Evolutionary conservation across 2,329 filamentous ascomycete genomes (phyloP).

Genomic region (Ophiocordyceps camponoti-floridani): DNA sequence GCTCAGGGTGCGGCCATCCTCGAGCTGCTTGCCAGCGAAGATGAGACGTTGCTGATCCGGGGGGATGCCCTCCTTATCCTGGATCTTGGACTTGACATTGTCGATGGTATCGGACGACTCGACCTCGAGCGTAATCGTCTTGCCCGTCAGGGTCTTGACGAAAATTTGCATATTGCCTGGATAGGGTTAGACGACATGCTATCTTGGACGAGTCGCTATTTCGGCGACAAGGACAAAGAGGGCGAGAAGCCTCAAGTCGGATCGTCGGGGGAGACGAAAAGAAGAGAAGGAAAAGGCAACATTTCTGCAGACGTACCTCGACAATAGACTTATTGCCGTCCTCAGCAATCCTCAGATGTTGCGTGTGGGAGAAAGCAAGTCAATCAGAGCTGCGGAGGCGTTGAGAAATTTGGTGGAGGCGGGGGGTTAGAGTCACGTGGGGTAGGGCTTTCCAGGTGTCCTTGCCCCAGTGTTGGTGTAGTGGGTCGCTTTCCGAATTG

Average conservation of each 20-base stretch:
- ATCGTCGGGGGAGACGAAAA: not conserved
- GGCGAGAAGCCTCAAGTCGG: not conserved
- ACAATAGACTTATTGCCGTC: conserved; percentile 42
- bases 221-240: not conserved
- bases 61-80: conserved; percentile 99
- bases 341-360: conserved; percentile 42
- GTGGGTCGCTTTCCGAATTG: conserved; percentile 2
- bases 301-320: conserved; percentile 42
- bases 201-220: not conserved
- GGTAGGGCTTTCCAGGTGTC: conserved; percentile 8
- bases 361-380: conserved; percentile 11
- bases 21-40: conserved; percentile 99
- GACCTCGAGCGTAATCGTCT: conserved; percentile 99
- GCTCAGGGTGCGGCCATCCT: conserved; percentile 95
- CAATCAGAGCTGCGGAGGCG: conserved; percentile 9
- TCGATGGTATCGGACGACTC: conserved; percentile 99
- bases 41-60: conserved; percentile 98
- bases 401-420: conserved; percentile 8
- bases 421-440: conserved; percentile 8
- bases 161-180: conserved; percentile 60
- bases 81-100: conserved; percentile 98
- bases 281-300: conserved; percentile 15
- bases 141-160: conserved; percentile 86
- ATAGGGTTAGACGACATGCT: conserved; percentile 19
- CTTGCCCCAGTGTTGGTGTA: conserved; percentile 5